Conservation (phyloP, 2,329 filamentous ascomycete genomes). For the Stagonosporopsis rhizophila region DNA sequence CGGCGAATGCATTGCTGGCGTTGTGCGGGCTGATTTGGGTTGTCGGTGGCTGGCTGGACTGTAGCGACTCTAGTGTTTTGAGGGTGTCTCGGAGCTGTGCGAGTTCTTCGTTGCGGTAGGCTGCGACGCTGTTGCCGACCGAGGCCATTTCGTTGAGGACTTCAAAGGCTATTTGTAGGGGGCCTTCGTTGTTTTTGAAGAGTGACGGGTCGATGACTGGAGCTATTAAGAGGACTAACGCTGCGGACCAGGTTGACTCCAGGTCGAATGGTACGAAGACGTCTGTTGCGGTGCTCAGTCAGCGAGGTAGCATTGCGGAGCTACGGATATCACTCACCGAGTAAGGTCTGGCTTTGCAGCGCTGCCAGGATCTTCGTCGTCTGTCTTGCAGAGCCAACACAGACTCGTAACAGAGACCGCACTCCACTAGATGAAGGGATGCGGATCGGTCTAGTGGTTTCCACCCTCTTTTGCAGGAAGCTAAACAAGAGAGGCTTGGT, state of each 20-base stretch:
- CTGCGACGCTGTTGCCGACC: not conserved
- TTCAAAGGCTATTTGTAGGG: not conserved
- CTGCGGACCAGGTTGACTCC: slow-evolving; percentile 2
- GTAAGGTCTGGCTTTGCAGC: not conserved
- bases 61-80: not conserved
- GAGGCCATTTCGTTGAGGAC: not conserved
- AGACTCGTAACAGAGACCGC: not conserved
- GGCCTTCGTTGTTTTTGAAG: not conserved
- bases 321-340: not conserved
- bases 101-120: not conserved
- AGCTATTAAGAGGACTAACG: not conserved
- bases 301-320: not conserved
- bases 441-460: not conserved
- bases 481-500: slow-evolving; percentile 1
- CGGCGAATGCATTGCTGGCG: not conserved
- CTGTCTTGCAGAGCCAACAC: not conserved
- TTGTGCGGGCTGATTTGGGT: not conserved
- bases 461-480: not conserved
- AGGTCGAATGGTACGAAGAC: not conserved
- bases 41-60: not conserved
- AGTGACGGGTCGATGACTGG: not conserved
- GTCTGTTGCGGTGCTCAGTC: not conserved
- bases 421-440: not conserved
- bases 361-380: not conserved
- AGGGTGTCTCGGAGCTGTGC: not conserved